Evolutionary conservation across 2,329 filamentous ascomycete genomes (phyloP), one percentile per base, ranked within the genome.

Genomic region (Pestalotiopsis sp.): DNA sequence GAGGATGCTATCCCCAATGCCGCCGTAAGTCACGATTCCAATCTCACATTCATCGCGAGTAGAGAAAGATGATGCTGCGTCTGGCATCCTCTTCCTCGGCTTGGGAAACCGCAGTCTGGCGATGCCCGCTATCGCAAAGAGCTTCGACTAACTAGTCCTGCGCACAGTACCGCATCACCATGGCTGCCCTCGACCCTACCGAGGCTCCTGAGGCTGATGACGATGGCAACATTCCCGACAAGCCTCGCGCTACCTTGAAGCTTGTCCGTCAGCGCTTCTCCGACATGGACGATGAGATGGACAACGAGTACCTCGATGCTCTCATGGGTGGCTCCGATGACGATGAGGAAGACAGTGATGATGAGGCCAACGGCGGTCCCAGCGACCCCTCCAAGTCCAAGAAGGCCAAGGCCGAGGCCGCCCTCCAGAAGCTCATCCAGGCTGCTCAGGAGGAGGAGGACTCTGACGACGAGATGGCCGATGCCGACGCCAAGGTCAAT

Each of bases 181-280:
- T 99, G 96, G 96, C 97, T 77, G 96, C 96, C 73, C 92, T 99
- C 80, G 95, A 99, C 80, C 96, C 96, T 69, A 94, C 90, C 77
- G 93, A 93, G 76, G 86, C 90, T 75, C 87, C 91, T 45, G 88
- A 93, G 80, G 86, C 86, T 69, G 90, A 91, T 74, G 86, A 86
- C 69, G 87, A 88, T 66, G 87, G 86, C 75, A 89, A 91, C 77
- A 82, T 88, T 70, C 88, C 88, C 75, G 81, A 83, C 69, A 82
- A 90, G 71, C 88, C 91, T 75, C 92, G 95, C 75, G 92, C 96
- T 67, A 99, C 96, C 65, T 86, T 99, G 77, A 97, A 96, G 85
- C 87, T 99, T 74, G 88, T 98, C 80, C 95, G 95, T 81, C 87
- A 91, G 78, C 89, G 89, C 72, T 82, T 88, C 75, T 80, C 83